phyloP scores from a whole-genome alignment of 1,284 basidiomycete genomes.

The Pseudozyma sp. region DNA sequence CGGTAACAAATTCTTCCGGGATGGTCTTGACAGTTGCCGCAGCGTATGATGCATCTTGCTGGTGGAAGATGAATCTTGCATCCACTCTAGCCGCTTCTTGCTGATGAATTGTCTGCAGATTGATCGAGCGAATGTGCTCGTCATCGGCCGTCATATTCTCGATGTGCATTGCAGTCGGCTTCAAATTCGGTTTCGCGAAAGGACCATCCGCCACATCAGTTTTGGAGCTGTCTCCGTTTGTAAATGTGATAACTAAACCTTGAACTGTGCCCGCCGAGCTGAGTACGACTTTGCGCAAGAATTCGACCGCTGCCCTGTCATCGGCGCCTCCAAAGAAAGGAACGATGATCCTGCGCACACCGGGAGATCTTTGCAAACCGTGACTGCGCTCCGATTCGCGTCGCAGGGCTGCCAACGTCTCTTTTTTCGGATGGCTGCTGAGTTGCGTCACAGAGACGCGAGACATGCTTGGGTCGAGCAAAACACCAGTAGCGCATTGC shows the following conservation, averaged over 20 bases:
- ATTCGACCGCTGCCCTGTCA: conserved; percentile 48
- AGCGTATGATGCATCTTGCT: conserved; percentile 28
- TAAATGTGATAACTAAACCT: conserved; percentile 39
- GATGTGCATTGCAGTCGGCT: conserved; percentile 1
- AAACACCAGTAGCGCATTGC: conserved; percentile 38
- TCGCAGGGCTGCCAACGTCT: background rate
- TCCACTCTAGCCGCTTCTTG: conserved; percentile 40
- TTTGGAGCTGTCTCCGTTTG: conserved; percentile 2
- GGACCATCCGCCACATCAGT: background rate
- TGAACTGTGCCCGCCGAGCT: conserved; percentile 27
- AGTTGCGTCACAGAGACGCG: conserved; percentile 2
- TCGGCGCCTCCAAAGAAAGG: conserved; percentile 56
- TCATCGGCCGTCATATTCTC: conserved; percentile 20
- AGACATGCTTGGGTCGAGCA: conserved; percentile 39
- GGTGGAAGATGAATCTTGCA: conserved; percentile 44
- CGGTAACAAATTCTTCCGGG: conserved; percentile 11
- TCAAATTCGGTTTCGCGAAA: background rate
- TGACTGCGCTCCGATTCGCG: conserved; percentile 21
- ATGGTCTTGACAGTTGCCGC: conserved; percentile 17
- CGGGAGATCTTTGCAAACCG: conserved; percentile 16
- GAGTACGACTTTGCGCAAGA: conserved; percentile 30
- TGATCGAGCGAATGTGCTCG: conserved; percentile 37
- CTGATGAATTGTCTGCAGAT: conserved; percentile 46
- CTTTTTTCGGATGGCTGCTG: background rate
- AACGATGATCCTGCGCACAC: conserved; percentile 34